These are phyloP conservation scores for Ustulina deusta DNA, from an alignment of 2,329 filamentous ascomycete species.

Conservation along the genomic window DNA sequence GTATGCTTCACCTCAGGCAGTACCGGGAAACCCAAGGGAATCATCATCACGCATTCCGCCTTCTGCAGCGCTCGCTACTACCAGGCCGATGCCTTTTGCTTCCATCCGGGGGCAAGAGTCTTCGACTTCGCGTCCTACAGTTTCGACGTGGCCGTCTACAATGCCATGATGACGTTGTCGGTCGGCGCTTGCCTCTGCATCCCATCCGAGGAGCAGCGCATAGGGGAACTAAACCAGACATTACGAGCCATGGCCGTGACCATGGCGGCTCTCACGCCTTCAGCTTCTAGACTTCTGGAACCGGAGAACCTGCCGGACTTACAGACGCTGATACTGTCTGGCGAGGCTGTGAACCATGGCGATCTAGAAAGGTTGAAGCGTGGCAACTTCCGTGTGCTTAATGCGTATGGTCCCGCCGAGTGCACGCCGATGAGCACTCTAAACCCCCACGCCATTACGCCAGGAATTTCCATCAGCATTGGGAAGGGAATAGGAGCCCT, in stretches of 20 bases:
- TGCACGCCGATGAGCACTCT: conserved; percentile 23
- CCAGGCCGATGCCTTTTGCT: conserved; percentile 5
- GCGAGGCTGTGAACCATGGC: background rate
- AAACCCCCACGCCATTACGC: conserved; percentile 6
- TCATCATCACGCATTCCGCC: background rate
- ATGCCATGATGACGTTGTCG: conserved; percentile 20
- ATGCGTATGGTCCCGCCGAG: conserved; percentile 21
- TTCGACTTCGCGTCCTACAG: conserved; percentile 22
- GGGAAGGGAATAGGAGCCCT: conserved; percentile 8
- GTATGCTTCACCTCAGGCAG: conserved; percentile 13
- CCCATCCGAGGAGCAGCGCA: conserved; percentile 16
- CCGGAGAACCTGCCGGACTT: background rate
- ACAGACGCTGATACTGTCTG: background rate
- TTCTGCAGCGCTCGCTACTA: background rate
- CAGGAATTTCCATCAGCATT: conserved; percentile 14
- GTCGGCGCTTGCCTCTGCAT: conserved; percentile 18
- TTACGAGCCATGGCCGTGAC: conserved; percentile 9
- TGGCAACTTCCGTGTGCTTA: conserved; percentile 8
- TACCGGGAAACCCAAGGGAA: conserved; percentile 1
- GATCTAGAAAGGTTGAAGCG: conserved; percentile 9
- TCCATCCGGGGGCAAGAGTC: conserved; percentile 11
- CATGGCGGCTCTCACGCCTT: conserved; percentile 11
- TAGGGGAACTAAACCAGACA: conserved; percentile 9
- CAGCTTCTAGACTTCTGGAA: background rate
- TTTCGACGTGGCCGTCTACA: conserved; percentile 22